Conservation (phyloP, 1,284 basidiomycete genomes). For the Pterulicium gracile region DNA sequence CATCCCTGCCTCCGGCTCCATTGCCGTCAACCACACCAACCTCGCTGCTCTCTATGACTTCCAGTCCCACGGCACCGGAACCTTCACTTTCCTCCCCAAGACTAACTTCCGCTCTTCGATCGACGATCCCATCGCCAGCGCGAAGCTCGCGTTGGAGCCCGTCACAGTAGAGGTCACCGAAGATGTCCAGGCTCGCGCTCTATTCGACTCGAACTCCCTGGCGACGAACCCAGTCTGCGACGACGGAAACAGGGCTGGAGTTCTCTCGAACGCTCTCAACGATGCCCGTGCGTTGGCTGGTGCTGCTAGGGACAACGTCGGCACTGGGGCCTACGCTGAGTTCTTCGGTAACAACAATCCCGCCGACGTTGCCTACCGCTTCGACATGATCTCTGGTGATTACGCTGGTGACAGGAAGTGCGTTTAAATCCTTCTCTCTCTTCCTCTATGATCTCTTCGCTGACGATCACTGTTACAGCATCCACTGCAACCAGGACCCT, state of each 20-base stretch:
- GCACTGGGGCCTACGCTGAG: background rate
- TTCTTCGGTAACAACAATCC: background rate
- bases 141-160: background rate
- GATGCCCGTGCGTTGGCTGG: background rate
- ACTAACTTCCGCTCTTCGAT: background rate
- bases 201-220: background rate
- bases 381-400: background rate
- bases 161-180: background rate
- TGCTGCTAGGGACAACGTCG: background rate
- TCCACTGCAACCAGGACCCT: background rate
- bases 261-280: background rate
- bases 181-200: background rate
- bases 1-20: background rate
- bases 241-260: background rate
- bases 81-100: background rate
- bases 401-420: background rate
- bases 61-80: background rate
- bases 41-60: background rate
- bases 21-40: background rate
- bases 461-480: background rate
- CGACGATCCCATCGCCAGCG: background rate
- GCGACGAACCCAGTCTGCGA: background rate
- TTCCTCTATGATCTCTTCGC: background rate
- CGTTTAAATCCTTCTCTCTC: background rate
- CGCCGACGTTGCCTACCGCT: background rate